These are phyloP conservation scores for Melocanna baccifera DNA, from an alignment of 176 grass and related monocot species.

Conservation along the genomic window DNA sequence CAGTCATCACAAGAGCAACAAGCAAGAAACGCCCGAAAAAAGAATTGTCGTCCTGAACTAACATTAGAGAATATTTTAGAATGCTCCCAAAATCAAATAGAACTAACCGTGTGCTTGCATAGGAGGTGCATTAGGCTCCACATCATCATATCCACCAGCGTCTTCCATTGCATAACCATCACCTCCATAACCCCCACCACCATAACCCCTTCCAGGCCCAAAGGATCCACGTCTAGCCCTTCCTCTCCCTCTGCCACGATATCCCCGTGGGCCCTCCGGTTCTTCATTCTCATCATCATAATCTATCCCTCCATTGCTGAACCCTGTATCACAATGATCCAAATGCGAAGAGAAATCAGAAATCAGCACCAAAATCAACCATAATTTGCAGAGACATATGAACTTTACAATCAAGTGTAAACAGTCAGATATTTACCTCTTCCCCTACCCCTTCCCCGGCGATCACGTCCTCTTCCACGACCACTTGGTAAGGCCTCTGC, in stretches of 20 bases:
- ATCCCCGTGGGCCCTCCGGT: slow-evolving; percentile 3
- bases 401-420: not conserved
- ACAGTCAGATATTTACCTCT: slow-evolving; percentile 45
- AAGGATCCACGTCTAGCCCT: slow-evolving; percentile 46
- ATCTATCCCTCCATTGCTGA: slow-evolving; percentile 37
- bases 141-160: slow-evolving; percentile 44
- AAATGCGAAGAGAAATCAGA: slow-evolving; percentile 17
- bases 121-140: slow-evolving; percentile 33
- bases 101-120: slow-evolving; percentile 48
- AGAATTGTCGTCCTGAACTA: not conserved
- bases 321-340: slow-evolving; percentile 30
- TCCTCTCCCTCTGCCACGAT: slow-evolving; percentile 50
- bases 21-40: not conserved
- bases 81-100: not conserved
- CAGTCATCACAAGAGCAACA: not conserved
- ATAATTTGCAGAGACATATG: not conserved
- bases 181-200: slow-evolving; percentile 41
- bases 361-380: not conserved
- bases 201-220: slow-evolving; percentile 46
- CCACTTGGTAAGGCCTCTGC: slow-evolving; percentile 48
- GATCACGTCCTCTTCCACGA: slow-evolving; percentile 50
- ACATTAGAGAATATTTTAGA: not conserved
- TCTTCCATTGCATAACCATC: slow-evolving; percentile 36
- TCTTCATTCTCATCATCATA: slow-evolving; percentile 38
- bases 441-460: slow-evolving; percentile 50